Conservation (phyloP, 148 eudicot species). For the Simmondsia chinensis region DNA sequence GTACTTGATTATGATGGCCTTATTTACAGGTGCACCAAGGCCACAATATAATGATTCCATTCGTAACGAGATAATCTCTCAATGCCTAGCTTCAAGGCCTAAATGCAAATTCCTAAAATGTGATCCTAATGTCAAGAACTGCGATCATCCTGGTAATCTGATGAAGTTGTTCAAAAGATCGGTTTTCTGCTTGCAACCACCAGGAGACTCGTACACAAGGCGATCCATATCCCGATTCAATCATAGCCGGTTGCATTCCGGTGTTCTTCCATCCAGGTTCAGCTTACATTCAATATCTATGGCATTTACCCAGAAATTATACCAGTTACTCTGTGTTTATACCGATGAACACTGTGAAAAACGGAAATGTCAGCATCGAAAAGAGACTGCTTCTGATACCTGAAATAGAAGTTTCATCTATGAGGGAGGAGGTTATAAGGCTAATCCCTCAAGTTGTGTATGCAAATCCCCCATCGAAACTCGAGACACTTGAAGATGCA, state of each 20-base stretch:
- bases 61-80: slow-evolving; percentile 41
- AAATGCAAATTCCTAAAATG: slow-evolving; percentile 46
- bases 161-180: slow-evolving; percentile 53
- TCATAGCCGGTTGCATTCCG: slow-evolving; percentile 67
- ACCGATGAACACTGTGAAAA: slow-evolving; percentile 32
- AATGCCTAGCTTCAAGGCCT: slow-evolving; percentile 25
- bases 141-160: slow-evolving; percentile 28
- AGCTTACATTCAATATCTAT: slow-evolving; percentile 54
- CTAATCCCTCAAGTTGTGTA: slow-evolving; percentile 55
- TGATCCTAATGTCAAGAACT: slow-evolving; percentile 14
- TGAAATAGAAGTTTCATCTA: slow-evolving; percentile 7
- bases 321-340: slow-evolving; percentile 47
- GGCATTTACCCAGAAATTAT: slow-evolving; percentile 73
- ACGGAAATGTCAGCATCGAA: slow-evolving; percentile 30
- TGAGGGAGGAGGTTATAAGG: slow-evolving; percentile 57
- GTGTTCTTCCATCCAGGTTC: slow-evolving; percentile 70
- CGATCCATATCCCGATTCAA: slow-evolving; percentile 63
- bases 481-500: slow-evolving; percentile 45
- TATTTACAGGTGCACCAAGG: slow-evolving; percentile 42
- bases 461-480: slow-evolving; percentile 38
- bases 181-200: slow-evolving; percentile 65
- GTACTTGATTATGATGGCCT: too few species aligned
- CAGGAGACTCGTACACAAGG: slow-evolving; percentile 75
- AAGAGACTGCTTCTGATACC: slow-evolving; percentile 24
- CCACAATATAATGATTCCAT: slow-evolving; percentile 33